Conservation (phyloP, 2,329 filamentous ascomycete species). For the Calonectria pauciramosa region DNA sequence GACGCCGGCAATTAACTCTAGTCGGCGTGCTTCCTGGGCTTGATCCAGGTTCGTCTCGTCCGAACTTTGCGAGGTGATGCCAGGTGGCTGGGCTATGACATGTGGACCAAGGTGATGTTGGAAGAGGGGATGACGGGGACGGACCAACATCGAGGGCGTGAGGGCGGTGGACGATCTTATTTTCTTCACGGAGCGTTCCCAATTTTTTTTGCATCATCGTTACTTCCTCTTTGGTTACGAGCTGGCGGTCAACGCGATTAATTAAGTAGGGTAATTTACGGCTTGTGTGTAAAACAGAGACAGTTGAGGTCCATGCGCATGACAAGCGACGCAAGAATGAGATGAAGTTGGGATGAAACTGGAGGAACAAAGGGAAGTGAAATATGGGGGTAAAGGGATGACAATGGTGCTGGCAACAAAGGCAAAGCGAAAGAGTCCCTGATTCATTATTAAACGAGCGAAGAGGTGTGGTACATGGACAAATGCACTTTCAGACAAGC, state of each 20-base stretch:
- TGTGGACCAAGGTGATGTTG: constrained; percentile 23
- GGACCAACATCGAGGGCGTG: neutral
- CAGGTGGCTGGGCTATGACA: constrained; percentile 21
- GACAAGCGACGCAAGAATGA: neutral
- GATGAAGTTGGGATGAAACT: neutral
- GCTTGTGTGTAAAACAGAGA: neutral
- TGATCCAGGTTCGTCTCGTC: constrained; percentile 20
- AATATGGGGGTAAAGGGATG: neutral
- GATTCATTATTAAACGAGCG: neutral
- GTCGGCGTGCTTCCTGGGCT: constrained; percentile 8
- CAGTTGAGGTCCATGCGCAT: neutral
- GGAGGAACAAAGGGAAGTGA: constrained; percentile 2
- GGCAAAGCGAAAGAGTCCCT: neutral
- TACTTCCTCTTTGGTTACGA: neutral
- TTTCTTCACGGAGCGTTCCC: neutral
- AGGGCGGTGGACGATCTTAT: neutral
- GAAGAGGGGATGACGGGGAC: constrained; percentile 23
- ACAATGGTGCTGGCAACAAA: neutral
- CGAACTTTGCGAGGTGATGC: constrained; percentile 13
- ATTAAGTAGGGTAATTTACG: neutral
- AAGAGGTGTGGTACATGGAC: neutral
- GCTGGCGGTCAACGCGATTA: neutral
- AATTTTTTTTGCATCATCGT: neutral
- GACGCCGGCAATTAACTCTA: constrained; percentile 13
- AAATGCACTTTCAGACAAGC: neutral